A percentile compares a stretch with the other conserved stretches of the same genome.
These are phyloP conservation scores for Dactylis glomerata DNA, from an alignment of 176 grass and related monocot genomes.

Conservation along the genomic window DNA sequence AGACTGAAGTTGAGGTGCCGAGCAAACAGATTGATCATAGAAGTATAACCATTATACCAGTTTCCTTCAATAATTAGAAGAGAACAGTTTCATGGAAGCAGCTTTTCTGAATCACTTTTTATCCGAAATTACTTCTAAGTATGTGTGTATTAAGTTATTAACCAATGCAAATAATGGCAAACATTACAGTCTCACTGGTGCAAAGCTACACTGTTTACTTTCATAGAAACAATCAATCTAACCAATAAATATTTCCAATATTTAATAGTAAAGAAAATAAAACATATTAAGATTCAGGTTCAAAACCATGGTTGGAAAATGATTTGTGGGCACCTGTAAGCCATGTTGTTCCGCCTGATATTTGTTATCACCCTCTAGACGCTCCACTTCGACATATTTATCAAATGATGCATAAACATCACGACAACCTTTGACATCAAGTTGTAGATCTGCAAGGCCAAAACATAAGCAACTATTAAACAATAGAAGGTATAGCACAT, in stretches of 20 bases:
- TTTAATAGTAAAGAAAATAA: constrained; percentile 14
- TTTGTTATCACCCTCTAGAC: constrained; percentile 94
- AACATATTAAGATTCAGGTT: neutral
- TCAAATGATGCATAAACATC: constrained; percentile 99
- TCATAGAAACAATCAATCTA: neutral
- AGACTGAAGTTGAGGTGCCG: constrained; percentile 28
- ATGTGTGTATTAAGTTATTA: neutral
- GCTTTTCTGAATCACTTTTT: neutral
- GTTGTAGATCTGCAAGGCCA: constrained; percentile 77
- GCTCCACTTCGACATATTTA: constrained; percentile 98
- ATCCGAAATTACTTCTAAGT: neutral
- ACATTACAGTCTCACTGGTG: neutral
- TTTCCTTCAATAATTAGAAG: constrained; percentile 16
- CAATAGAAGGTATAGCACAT: constrained; percentile 19
- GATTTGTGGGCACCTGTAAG: constrained; percentile 62
- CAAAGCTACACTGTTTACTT: neutral
- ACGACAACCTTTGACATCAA: constrained; percentile 95
- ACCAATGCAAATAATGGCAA: constrained; percentile 12
- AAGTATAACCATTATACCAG: constrained; percentile 5
- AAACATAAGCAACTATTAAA: constrained; percentile 20
- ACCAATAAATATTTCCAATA: constrained; percentile 1
- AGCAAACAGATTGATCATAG: constrained; percentile 15
- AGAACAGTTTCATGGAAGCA: neutral
- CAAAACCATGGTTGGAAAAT: neutral
- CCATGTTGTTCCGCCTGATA: constrained; percentile 93